Conservation (phyloP, 352 stramenopile genomes). For the Phytophthora niederhauseri region DNA sequence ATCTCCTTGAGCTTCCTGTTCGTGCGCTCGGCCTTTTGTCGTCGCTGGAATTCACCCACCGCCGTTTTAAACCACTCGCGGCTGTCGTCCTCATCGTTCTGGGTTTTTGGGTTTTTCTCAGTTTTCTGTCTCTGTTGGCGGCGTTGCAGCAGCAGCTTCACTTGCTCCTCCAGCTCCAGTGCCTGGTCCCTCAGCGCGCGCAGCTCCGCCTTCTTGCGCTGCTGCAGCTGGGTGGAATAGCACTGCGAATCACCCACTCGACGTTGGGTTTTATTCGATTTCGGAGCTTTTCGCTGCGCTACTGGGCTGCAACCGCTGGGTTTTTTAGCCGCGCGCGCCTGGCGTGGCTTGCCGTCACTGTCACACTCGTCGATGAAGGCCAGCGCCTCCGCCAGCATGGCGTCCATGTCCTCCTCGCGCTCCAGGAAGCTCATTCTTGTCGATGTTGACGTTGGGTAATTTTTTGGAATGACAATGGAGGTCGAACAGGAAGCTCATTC, state of each 20-base stretch:
- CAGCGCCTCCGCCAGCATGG: constrained; percentile 42
- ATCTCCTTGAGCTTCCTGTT: constrained; percentile 44
- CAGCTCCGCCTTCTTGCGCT: constrained; percentile 40
- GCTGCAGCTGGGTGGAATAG: constrained; percentile 38
- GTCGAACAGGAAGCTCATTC: constrained; percentile 22
- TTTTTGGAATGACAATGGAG: not conserved
- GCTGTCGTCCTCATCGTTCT: constrained; percentile 23
- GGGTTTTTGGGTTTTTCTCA: constrained; percentile 26
- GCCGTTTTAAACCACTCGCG: constrained; percentile 28
- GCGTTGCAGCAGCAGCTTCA: constrained; percentile 32
- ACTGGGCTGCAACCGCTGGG: not conserved
- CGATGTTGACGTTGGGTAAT: not conserved
- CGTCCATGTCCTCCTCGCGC: constrained; percentile 33
- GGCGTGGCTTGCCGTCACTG: constrained; percentile 1
- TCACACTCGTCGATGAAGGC: constrained; percentile 47
- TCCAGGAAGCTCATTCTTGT: constrained; percentile 37
- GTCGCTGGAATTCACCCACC: constrained; percentile 32
- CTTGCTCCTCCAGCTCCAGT: constrained; percentile 36
- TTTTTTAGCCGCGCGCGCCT: constrained; percentile 6
- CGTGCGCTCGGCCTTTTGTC: constrained; percentile 34
- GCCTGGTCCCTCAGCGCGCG: constrained; percentile 30
- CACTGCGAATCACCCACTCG: constrained; percentile 14
- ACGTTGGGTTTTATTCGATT: constrained; percentile 28
- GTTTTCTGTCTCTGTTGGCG: constrained; percentile 21
- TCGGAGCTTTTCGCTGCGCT: not conserved